phyloP scores from a whole-genome alignment of 352 stramenopile genomes.

The Saprolegnia parasitica region DNA sequence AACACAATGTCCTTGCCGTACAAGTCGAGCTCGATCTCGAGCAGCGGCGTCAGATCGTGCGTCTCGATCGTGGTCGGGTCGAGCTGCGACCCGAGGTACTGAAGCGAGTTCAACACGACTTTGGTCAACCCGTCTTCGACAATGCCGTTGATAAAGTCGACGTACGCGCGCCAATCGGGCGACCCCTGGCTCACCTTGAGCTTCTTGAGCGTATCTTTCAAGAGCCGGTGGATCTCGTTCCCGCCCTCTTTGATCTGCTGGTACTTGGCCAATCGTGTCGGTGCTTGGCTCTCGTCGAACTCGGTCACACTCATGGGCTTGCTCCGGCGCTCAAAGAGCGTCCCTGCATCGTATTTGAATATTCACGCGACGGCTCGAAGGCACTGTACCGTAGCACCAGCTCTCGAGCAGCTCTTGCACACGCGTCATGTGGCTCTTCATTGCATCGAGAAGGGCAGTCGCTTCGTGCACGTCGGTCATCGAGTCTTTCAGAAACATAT shows the following conservation, averaged over 20 bases:
- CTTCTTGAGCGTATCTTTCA: constrained; percentile 88
- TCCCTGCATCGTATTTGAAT: too few species aligned
- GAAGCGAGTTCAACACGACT: constrained; percentile 68
- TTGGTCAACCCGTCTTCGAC: constrained; percentile 78
- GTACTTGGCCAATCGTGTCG: constrained; percentile 57
- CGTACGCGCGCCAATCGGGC: constrained; percentile 90
- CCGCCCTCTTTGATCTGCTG: constrained; percentile 84
- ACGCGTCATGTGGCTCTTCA: constrained; percentile 84
- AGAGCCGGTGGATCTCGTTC: constrained; percentile 79
- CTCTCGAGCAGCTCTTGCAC: constrained; percentile 70
- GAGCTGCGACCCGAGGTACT: constrained; percentile 70
- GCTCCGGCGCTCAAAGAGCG: constrained; percentile 83
- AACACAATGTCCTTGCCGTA: constrained; percentile 82
- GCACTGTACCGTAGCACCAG: constrained; percentile 57
- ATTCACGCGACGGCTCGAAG: too few species aligned
- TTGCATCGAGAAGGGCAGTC: constrained; percentile 72
- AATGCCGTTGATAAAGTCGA: constrained; percentile 89
- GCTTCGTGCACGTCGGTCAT: constrained; percentile 88
- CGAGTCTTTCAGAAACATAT: constrained; percentile 87
- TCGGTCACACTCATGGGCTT: constrained; percentile 78
- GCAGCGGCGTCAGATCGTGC: constrained; percentile 76
- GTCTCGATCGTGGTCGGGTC: constrained; percentile 76
- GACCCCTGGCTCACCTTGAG: constrained; percentile 86
- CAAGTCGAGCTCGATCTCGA: constrained; percentile 90
- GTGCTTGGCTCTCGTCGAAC: constrained; percentile 75